Percentiles rank a stretch among this genome's conserved stretches.
Evolutionary conservation across 768 basidiomycete species (phyloP).

Genomic region (Panus rudis): DNA sequence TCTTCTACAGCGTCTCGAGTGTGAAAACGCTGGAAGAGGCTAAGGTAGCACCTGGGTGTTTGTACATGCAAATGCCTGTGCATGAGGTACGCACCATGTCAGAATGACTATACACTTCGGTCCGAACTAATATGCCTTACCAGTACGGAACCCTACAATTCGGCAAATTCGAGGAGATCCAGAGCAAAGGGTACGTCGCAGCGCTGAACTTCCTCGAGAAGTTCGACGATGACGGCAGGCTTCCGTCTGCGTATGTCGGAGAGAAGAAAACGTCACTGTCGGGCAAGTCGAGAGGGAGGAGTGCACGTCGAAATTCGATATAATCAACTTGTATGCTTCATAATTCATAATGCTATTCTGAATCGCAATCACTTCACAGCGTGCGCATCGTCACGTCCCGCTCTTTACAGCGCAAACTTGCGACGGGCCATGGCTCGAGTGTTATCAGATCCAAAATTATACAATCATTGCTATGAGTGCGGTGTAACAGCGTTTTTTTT

Average conservation of each 20-base stretch:
- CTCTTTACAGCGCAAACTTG: too few species aligned
- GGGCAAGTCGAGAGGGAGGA: slow-evolving; percentile 64
- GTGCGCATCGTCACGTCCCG: not conserved
- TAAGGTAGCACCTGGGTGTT: slow-evolving; percentile 80
- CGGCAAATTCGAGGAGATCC: slow-evolving; percentile 82
- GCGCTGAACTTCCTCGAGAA: slow-evolving; percentile 64
- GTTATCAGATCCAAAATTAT: not conserved
- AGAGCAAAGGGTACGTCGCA: slow-evolving; percentile 72
- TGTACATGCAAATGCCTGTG: slow-evolving; percentile 94
- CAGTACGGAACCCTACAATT: slow-evolving; percentile 92
- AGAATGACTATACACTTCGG: not conserved
- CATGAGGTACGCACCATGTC: slow-evolving; percentile 54
- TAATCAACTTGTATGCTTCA: too few species aligned
- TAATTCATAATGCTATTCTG: not conserved
- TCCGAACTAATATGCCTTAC: not conserved
- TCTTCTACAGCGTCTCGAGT: slow-evolving; percentile 71
- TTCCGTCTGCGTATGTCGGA: slow-evolving; percentile 71
- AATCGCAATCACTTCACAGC: not conserved
- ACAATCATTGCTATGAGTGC: not conserved
- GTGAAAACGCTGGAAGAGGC: slow-evolving; percentile 93
- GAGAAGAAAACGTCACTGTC: slow-evolving; percentile 39
- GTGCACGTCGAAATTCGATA: slow-evolving; percentile 72
- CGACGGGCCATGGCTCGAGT: too few species aligned
- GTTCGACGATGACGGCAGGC: slow-evolving; percentile 75
- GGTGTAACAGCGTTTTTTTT: not conserved